phyloP scores from a whole-genome alignment of 2,329 filamentous ascomycete genomes.

The Fusarium sp. region DNA sequence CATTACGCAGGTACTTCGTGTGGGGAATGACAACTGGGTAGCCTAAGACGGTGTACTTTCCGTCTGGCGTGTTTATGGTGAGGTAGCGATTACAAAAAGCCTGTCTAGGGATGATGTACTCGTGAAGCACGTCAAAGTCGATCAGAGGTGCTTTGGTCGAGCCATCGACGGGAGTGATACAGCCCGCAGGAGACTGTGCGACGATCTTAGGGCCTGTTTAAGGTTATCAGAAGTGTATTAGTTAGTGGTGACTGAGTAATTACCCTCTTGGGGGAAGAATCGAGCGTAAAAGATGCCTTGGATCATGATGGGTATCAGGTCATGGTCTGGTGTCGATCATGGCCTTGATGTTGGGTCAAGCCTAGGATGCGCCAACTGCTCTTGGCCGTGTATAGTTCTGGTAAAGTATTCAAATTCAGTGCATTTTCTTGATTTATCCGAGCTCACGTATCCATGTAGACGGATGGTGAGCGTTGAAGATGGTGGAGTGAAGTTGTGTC shows the following conservation, averaged over 20 bases:
- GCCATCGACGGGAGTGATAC: conserved; percentile 66
- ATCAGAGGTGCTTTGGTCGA: conserved; percentile 73
- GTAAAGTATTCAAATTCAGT: not conserved
- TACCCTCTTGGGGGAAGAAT: conserved; percentile 77
- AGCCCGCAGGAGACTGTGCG: conserved; percentile 74
- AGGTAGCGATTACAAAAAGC: conserved; percentile 95
- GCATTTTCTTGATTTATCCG: not conserved
- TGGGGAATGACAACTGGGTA: conserved; percentile 91
- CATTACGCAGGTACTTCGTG: conserved; percentile 87
- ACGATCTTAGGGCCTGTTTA: conserved; percentile 72
- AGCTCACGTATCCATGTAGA: not conserved
- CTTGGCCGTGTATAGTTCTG: not conserved
- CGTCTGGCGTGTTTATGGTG: conserved; percentile 80
- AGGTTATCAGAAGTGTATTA: not conserved
- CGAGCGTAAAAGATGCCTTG: conserved; percentile 80
- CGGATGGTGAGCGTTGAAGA: not conserved
- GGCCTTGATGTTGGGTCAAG: not conserved
- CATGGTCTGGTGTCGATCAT: conserved; percentile 33
- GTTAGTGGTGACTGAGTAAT: conserved; percentile 1
- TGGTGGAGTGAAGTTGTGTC: conserved; percentile 8
- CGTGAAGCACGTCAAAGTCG: conserved; percentile 87
- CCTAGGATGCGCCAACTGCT: not conserved
- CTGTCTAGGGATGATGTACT: conserved; percentile 95
- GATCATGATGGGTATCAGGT: conserved; percentile 66
- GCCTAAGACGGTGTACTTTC: conserved; percentile 83